Percentiles rank a stretch among this genome's conserved stretches.
These are phyloP conservation scores for Anthoceros angustus DNA, from an alignment of 225 moss, liverwort and hornwort species.

Conservation along the genomic window DNA sequence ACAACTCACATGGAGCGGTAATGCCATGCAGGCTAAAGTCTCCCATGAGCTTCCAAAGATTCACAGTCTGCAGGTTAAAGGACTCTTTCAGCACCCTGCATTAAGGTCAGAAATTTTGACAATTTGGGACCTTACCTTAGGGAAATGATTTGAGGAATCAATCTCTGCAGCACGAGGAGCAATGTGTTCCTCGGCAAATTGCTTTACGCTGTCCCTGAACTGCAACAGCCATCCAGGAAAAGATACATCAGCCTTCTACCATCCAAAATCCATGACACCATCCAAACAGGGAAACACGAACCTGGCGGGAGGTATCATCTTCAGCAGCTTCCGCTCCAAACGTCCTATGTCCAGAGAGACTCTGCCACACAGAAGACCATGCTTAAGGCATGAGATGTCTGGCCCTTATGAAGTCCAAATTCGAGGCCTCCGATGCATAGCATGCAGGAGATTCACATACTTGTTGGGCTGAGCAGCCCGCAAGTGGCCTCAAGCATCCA, in stretches of 20 bases:
- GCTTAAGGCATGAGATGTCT: background rate
- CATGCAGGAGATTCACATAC: too few species aligned
- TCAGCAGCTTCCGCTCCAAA: background rate
- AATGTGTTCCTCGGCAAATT: constrained; percentile 83
- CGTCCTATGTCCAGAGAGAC: background rate
- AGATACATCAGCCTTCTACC: background rate
- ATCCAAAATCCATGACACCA: background rate
- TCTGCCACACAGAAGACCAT: background rate
- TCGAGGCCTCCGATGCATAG: background rate
- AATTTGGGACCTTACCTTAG: constrained; percentile 31
- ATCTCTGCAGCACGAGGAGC: constrained; percentile 91
- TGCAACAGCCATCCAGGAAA: constrained; percentile 12
- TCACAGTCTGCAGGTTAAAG: constrained; percentile 45
- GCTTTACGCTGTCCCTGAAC: constrained; percentile 85
- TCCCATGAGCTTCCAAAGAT: constrained; percentile 97
- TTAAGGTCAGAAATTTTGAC: background rate
- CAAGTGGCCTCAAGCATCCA: too few species aligned
- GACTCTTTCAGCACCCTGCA: background rate
- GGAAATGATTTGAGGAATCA: constrained; percentile 68
- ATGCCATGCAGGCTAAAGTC: constrained; percentile 96
- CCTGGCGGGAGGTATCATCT: constrained; percentile 1
- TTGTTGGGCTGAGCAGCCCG: too few species aligned
- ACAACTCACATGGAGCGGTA: constrained; percentile 76
- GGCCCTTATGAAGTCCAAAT: background rate
- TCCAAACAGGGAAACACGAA: background rate